phyloP scores from a whole-genome alignment of 495 filamentous ascomycete species.

The Rostrohypoxylon terebratum region DNA sequence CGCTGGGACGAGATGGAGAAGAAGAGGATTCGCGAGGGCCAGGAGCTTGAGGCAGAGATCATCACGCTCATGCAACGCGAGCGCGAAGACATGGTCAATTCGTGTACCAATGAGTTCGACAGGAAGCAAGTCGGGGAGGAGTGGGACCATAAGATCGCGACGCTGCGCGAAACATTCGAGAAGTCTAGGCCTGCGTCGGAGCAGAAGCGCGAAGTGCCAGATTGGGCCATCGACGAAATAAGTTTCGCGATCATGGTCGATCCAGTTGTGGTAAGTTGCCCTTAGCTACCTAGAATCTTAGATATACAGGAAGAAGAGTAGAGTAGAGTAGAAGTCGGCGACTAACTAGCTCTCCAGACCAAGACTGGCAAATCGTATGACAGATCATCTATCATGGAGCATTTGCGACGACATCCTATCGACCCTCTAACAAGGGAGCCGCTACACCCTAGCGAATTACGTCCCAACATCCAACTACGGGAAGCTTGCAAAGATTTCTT shows the following conservation, averaged over 20 bases:
- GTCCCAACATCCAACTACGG: slow-evolving; percentile 85
- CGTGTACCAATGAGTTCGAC: slow-evolving; percentile 49
- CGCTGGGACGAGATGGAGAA: slow-evolving; percentile 71
- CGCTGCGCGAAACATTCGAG: slow-evolving; percentile 71
- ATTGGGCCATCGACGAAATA: slow-evolving; percentile 89
- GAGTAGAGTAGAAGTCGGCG: slow-evolving; percentile 7
- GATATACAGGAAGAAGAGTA: background rate
- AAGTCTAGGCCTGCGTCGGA: slow-evolving; percentile 61
- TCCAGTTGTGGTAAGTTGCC: slow-evolving; percentile 74
- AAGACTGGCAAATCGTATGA: slow-evolving; percentile 92
- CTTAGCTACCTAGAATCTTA: too few relatives aligned
- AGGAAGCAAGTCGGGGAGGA: slow-evolving; percentile 66
- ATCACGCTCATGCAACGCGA: slow-evolving; percentile 54
- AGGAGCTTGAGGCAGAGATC: slow-evolving; percentile 68
- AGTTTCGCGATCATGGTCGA: slow-evolving; percentile 94
- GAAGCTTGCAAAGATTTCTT: slow-evolving; percentile 87
- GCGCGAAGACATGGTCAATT: slow-evolving; percentile 39
- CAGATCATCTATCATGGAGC: slow-evolving; percentile 85
- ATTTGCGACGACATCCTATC: slow-evolving; percentile 76
- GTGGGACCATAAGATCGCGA: slow-evolving; percentile 68
- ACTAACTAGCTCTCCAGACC: slow-evolving; percentile 61
- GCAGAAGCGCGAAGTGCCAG: slow-evolving; percentile 77
- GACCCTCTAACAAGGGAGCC: slow-evolving; percentile 89
- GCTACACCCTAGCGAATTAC: slow-evolving; percentile 75
- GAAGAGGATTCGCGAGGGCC: slow-evolving; percentile 56